A percentile compares a stretch with the other conserved stretches of the same genome.
Evolutionary conservation across 148 eudicot genomes (phyloP).

Genomic region (Tetragonia tetragonoides): DNA sequence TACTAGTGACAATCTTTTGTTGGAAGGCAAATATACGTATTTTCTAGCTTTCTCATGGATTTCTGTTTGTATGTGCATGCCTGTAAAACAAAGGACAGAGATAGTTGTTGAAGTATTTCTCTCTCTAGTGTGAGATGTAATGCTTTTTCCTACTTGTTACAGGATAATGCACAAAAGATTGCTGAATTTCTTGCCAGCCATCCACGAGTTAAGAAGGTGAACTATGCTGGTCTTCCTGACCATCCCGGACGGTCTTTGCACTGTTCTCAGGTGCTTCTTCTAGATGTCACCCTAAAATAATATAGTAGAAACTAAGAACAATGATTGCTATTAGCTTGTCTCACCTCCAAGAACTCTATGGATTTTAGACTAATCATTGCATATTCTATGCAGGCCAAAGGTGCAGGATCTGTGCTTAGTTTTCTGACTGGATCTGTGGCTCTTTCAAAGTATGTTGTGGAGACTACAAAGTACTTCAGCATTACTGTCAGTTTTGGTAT

Average conservation of each 20-base stretch:
- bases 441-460: slow-evolving; percentile 80
- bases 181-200: slow-evolving; percentile 93
- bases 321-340: neutral
- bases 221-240: slow-evolving; percentile 90
- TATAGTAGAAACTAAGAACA: neutral
- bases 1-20: neutral
- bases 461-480: slow-evolving; percentile 85
- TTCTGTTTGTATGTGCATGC: no score
- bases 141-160: slow-evolving; percentile 19
- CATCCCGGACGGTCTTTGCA: slow-evolving; percentile 90
- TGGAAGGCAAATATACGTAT: neutral
- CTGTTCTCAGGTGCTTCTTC: slow-evolving; percentile 69
- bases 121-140: neutral
- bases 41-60: neutral
- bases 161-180: slow-evolving; percentile 96
- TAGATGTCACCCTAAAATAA: neutral
- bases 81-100: neutral
- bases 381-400: slow-evolving; percentile 67
- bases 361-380: neutral
- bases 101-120: neutral
- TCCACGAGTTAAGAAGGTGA: slow-evolving; percentile 78
- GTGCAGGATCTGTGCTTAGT: slow-evolving; percentile 98
- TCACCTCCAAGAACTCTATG: neutral
- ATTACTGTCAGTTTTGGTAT: slow-evolving; percentile 99
- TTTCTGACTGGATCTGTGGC: slow-evolving; percentile 84